phyloP scores from a whole-genome alignment of 305 asterid genomes.

The Plantago lanceolata region DNA sequence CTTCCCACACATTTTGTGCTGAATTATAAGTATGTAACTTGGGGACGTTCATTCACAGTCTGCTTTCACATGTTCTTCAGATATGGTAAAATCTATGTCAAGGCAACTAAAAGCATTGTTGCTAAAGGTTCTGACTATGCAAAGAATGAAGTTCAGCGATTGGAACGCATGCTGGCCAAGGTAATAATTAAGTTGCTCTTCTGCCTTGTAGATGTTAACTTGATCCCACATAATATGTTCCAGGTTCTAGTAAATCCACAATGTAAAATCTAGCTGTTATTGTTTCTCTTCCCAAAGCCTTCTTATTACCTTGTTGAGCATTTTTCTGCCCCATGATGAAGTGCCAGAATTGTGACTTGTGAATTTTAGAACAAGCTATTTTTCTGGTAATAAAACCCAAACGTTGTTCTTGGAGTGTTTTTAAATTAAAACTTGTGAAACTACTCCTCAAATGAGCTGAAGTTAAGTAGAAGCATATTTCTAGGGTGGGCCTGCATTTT shows the following conservation, averaged over 20 bases:
- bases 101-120: slow-evolving; percentile 73
- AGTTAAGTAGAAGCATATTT: too few relatives aligned
- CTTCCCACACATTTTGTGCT: too few relatives aligned
- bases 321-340: neutral
- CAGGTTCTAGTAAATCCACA: neutral
- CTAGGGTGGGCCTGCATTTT: too few relatives aligned
- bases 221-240: neutral
- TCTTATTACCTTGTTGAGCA: too few relatives aligned
- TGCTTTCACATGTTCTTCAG: slow-evolving; percentile 37
- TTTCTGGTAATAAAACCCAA: neutral
- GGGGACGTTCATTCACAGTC: slow-evolving; percentile 9
- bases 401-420: too few relatives aligned
- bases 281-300: too few relatives aligned
- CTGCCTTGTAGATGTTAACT: slow-evolving; percentile 6
- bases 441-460: too few relatives aligned
- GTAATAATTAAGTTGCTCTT: slow-evolving; percentile 30
- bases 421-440: too few relatives aligned
- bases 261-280: too few relatives aligned
- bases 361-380: neutral
- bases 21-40: neutral
- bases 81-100: slow-evolving; percentile 72
- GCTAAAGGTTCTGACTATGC: slow-evolving; percentile 81
- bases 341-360: neutral
- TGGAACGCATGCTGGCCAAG: slow-evolving; percentile 86
- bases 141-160: slow-evolving; percentile 65